Percentiles rank a stretch among this genome's conserved stretches.
phyloP scores from a whole-genome alignment of 1,284 basidiomycete species.

The Sanghuangporus baumii region DNA sequence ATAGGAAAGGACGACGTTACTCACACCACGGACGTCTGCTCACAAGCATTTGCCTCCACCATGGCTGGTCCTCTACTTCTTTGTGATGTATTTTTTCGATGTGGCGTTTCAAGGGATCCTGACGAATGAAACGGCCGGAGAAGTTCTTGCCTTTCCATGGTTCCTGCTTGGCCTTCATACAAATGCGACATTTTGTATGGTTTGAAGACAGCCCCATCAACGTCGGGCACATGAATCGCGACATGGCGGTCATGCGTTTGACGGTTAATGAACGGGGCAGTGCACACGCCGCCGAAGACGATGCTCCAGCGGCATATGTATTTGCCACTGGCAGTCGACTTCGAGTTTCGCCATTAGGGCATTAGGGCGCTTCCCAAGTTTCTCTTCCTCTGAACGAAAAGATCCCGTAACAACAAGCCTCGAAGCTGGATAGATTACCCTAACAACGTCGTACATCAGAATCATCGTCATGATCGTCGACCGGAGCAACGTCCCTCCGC shows the following conservation, averaged over 20 bases:
- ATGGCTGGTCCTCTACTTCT: neutral
- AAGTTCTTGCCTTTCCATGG: no score
- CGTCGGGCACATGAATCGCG: neutral
- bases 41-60: neutral
- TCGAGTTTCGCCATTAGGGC: no score
- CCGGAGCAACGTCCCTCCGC: no score
- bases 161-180: neutral
- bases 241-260: neutral
- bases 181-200: neutral
- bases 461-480: no score
- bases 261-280: neutral
- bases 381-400: no score
- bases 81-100: neutral
- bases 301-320: neutral
- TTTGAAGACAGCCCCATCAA: neutral
- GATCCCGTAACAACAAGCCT: no score
- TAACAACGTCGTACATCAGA: no score
- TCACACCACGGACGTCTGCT: neutral
- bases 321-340: no score
- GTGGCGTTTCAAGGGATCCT: neutral
- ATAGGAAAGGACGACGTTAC: neutral
- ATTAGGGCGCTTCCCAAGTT: no score
- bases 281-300: neutral
- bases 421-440: no score
- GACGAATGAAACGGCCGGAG: neutral